Evolutionary conservation across 2,329 filamentous ascomycete species (phyloP).

Genomic region (Fusarium decemcellulare): DNA sequence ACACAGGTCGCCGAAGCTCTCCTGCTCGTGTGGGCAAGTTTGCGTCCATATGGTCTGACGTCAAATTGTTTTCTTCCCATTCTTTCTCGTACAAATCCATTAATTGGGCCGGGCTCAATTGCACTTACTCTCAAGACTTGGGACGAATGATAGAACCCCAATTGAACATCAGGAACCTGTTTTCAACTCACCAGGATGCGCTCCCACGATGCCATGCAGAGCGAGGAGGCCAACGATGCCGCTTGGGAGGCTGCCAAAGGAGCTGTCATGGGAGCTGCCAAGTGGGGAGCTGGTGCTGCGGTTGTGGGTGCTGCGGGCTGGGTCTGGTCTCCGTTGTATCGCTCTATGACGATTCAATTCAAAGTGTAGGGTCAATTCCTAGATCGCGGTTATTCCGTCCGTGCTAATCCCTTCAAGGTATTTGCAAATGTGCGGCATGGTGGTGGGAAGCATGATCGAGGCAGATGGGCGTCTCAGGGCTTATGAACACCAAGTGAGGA

Average conservation of each 20-base stretch:
- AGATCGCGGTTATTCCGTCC: neutral
- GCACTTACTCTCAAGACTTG: no score
- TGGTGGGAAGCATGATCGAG: slow-evolving; percentile 82
- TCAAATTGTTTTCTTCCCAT: slow-evolving; percentile 13
- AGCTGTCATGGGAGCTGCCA: slow-evolving; percentile 75
- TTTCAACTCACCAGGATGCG: slow-evolving; percentile 38
- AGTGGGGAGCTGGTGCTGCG: slow-evolving; percentile 79
- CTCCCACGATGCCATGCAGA: slow-evolving; percentile 67
- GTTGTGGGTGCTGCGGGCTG: slow-evolving; percentile 74
- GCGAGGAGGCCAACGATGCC: slow-evolving; percentile 77
- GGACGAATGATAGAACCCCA: neutral
- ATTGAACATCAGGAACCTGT: neutral
- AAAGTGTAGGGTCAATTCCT: slow-evolving; percentile 73
- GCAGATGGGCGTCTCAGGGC: slow-evolving; percentile 77
- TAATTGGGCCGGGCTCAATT: neutral
- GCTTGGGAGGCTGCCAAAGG: slow-evolving; percentile 80
- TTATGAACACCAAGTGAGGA: slow-evolving; percentile 76
- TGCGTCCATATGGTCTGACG: slow-evolving; percentile 32
- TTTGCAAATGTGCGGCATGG: slow-evolving; percentile 88
- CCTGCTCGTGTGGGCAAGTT: slow-evolving; percentile 30
- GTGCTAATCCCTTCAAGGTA: slow-evolving; percentile 66
- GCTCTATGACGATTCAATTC: slow-evolving; percentile 80
- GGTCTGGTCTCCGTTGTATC: slow-evolving; percentile 78
- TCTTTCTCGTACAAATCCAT: slow-evolving; percentile 6
- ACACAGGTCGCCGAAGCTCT: slow-evolving; percentile 1